phyloP scores from a whole-genome alignment of 345 rosid genomes.

The Salix purpurea region DNA sequence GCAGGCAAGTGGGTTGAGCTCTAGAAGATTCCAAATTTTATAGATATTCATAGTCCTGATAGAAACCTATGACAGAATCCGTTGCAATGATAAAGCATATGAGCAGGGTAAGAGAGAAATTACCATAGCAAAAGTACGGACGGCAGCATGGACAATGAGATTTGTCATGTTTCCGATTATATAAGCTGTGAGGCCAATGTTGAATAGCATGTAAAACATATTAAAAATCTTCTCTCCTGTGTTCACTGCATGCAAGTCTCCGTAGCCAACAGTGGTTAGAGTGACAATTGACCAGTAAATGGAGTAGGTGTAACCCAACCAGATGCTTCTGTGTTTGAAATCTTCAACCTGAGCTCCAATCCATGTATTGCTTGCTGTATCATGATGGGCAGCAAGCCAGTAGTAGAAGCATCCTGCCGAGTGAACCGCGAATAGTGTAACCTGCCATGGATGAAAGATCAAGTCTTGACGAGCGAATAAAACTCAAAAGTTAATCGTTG shows the following conservation, averaged over 20 bases:
- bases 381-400: constrained; percentile 65
- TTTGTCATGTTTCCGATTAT: constrained; percentile 92
- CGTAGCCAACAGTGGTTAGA: constrained; percentile 87
- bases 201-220: constrained; percentile 79
- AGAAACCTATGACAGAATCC: too few species aligned
- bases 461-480: background rate
- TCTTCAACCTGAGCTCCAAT: constrained; percentile 49
- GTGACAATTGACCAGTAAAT: constrained; percentile 93
- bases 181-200: constrained; percentile 82
- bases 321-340: constrained; percentile 63
- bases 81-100: background rate
- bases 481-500: background rate
- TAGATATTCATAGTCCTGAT: too few species aligned
- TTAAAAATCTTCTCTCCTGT: constrained; percentile 68
- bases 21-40: too few species aligned
- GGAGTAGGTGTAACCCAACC: constrained; percentile 88
- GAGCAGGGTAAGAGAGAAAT: background rate
- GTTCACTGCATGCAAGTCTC: constrained; percentile 76
- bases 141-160: constrained; percentile 73
- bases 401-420: constrained; percentile 77
- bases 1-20: too few species aligned
- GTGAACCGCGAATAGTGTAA: constrained; percentile 73
- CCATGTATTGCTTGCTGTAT: constrained; percentile 51
- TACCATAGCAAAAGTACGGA: constrained; percentile 71
- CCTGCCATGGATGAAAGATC: constrained; percentile 39